Conservation (phyloP, 2,329 filamentous ascomycete genomes). For the Penicillium sp. region DNA sequence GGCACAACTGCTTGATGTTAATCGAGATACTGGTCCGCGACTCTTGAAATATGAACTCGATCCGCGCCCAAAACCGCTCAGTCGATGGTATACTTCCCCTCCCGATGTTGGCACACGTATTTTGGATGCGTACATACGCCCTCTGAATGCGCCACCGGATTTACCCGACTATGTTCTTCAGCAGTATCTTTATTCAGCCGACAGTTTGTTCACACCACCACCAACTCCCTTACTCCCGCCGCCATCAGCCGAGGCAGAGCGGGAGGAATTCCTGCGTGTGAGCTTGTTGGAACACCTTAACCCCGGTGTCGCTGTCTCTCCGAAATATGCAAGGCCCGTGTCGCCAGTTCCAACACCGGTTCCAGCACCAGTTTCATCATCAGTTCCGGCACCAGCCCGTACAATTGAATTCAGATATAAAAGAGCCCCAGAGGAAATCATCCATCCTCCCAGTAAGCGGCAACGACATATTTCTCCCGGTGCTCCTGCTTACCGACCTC, state of each 20-base stretch:
- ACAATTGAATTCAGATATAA: background rate
- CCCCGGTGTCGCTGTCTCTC: background rate
- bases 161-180: conserved; percentile 15
- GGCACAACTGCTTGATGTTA: conserved; percentile 17
- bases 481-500: background rate
- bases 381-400: background rate
- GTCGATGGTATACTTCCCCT: conserved; percentile 21
- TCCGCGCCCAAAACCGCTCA: conserved; percentile 21
- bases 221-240: background rate
- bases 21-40: conserved; percentile 34
- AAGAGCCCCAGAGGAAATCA: background rate
- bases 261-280: background rate
- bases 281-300: background rate
- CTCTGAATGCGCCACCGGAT: conserved; percentile 6
- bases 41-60: conserved; percentile 23
- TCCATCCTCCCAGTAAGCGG: background rate
- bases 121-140: conserved; percentile 11
- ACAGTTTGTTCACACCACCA: conserved; percentile 4
- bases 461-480: conserved; percentile 1
- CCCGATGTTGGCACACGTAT: conserved; percentile 5
- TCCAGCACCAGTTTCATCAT: background rate
- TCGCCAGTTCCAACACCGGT: background rate
- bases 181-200: conserved; percentile 13
- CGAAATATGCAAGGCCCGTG: background rate
- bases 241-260: background rate